Evolutionary conservation across 2,329 filamentous ascomycete species (phyloP).

Genomic region (Talaromyces verruculosus): DNA sequence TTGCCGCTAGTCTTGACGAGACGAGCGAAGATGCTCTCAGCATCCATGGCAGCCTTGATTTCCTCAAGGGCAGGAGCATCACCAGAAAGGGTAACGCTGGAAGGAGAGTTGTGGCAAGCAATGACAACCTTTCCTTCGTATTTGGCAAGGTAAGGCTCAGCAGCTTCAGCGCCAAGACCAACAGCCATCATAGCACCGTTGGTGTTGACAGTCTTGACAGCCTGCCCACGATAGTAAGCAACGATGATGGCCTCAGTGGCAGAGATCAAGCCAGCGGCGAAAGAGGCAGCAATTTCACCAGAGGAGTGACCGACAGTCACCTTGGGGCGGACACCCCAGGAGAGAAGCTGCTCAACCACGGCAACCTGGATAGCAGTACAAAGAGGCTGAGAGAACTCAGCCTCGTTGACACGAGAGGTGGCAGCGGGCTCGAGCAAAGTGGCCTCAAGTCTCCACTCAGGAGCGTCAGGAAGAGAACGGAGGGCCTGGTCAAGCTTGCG

Average conservation of each 20-base stretch:
- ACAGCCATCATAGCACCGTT: conserved; percentile 27
- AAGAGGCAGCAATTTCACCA: no score
- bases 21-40: conserved; percentile 25
- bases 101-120: conserved; percentile 43
- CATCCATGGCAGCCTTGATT: conserved; percentile 23
- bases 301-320: no score
- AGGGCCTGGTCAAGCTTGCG: conserved; percentile 20
- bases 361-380: conserved; percentile 52
- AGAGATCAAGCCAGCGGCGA: no score
- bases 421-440: conserved; percentile 3
- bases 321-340: no score
- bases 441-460: conserved; percentile 9
- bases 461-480: background rate
- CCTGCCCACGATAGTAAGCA: conserved; percentile 43
- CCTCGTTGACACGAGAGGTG: conserved; percentile 10
- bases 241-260: conserved; percentile 39
- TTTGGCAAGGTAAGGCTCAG: conserved; percentile 15
- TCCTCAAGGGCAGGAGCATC: conserved; percentile 29
- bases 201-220: conserved; percentile 8
- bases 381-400: conserved; percentile 21
- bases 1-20: conserved; percentile 24
- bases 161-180: conserved; percentile 21
- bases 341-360: conserved; percentile 46
- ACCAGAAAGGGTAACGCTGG: conserved; percentile 41
- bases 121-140: conserved; percentile 24